Evolutionary conservation across 768 basidiomycete genomes (phyloP).

Genomic region (Punctularia strigosozonata): DNA sequence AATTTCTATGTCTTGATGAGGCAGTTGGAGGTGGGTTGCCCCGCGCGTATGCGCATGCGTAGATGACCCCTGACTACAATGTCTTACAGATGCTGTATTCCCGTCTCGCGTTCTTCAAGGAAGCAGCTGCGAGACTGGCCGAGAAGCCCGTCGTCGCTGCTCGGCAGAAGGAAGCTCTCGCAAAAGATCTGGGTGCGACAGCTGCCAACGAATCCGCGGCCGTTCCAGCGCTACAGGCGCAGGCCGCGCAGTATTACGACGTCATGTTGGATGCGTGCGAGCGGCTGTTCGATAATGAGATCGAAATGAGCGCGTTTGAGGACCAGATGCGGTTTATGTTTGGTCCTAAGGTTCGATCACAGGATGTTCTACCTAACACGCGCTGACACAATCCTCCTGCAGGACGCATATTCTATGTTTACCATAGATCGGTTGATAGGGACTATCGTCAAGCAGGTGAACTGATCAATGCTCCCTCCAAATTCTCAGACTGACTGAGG

Average conservation of each 20-base stretch:
- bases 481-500: slow-evolving; percentile 1
- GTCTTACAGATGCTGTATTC: slow-evolving; percentile 64
- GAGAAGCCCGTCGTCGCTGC: slow-evolving; percentile 17
- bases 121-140: slow-evolving; percentile 39
- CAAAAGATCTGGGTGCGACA: slow-evolving; percentile 26
- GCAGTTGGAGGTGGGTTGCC: slow-evolving; percentile 62
- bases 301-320: slow-evolving; percentile 81
- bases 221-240: slow-evolving; percentile 17
- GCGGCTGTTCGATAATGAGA: slow-evolving; percentile 81
- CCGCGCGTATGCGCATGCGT: background rate
- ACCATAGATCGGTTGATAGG: slow-evolving; percentile 90
- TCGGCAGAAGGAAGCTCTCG: slow-evolving; percentile 20
- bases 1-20: slow-evolving; percentile 79
- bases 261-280: slow-evolving; percentile 82
- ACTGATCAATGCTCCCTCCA: background rate
- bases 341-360: slow-evolving; percentile 50
- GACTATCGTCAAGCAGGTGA: slow-evolving; percentile 79
- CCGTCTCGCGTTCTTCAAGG: slow-evolving; percentile 71
- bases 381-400: background rate
- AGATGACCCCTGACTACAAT: background rate
- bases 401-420: slow-evolving; percentile 83
- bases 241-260: slow-evolving; percentile 66
- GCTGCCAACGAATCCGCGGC: slow-evolving; percentile 8
- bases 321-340: slow-evolving; percentile 85
- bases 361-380: background rate